Conservation (phyloP, 441 rosid genomes). For the Erodium moschatum region DNA sequence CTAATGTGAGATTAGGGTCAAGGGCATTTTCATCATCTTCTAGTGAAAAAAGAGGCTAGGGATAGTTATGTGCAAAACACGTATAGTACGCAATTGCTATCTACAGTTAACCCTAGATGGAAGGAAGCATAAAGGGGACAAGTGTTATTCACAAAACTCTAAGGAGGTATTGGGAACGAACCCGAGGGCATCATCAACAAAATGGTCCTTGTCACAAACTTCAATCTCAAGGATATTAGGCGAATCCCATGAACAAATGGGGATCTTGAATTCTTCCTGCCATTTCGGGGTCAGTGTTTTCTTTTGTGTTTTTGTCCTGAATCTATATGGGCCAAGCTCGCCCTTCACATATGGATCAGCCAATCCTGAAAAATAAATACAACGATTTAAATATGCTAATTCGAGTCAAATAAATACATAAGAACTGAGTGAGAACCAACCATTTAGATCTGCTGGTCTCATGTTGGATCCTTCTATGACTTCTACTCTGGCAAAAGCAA, state of each 20-base stretch:
- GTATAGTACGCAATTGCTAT: too few species aligned
- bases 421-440: constrained; percentile 30
- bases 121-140: neutral
- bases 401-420: neutral
- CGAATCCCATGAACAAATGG: constrained; percentile 67
- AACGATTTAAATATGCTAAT: neutral
- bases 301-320: constrained; percentile 51
- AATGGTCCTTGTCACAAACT: constrained; percentile 76
- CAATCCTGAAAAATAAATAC: constrained; percentile 47
- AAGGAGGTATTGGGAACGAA: constrained; percentile 11
- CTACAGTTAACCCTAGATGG: neutral
- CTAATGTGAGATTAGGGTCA: too few species aligned
- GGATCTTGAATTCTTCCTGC: constrained; percentile 79
- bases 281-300: constrained; percentile 82
- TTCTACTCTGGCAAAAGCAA: constrained; percentile 67
- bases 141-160: too few species aligned
- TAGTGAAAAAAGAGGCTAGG: too few species aligned
- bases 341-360: constrained; percentile 96
- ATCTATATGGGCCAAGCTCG: constrained; percentile 64
- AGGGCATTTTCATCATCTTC: too few species aligned
- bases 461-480: constrained; percentile 71
- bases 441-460: constrained; percentile 78
- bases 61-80: too few species aligned
- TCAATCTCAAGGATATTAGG: constrained; percentile 53
- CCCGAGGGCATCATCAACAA: constrained; percentile 82